These are phyloP conservation scores for Cylindricascospora bacillispora DNA, from an alignment of 1,139 yeast genomes.

Conservation along the genomic window DNA sequence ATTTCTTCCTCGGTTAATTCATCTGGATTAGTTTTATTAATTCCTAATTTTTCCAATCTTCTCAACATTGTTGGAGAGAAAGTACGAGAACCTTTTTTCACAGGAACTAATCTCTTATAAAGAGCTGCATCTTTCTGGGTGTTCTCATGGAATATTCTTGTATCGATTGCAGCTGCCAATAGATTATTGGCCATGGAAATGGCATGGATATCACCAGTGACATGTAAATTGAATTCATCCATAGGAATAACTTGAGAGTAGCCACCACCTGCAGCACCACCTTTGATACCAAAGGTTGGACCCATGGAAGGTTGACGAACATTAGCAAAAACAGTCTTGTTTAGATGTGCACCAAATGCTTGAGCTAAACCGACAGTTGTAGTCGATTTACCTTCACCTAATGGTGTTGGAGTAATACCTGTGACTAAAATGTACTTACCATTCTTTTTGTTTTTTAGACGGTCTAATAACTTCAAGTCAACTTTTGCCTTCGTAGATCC, in stretches of 20 bases:
- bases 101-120: slow-evolving; percentile 59
- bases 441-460: slow-evolving; percentile 46
- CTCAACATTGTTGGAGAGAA: slow-evolving; percentile 58
- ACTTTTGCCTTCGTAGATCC: slow-evolving; percentile 72
- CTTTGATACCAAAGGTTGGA: slow-evolving; percentile 78
- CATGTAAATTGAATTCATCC: slow-evolving; percentile 80
- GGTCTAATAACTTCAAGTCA: slow-evolving; percentile 43
- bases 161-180: slow-evolving; percentile 73
- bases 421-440: slow-evolving; percentile 65
- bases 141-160: slow-evolving; percentile 69
- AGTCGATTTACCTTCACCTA: slow-evolving; percentile 75
- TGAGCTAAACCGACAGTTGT: slow-evolving; percentile 72
- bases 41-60: slow-evolving; percentile 52
- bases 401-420: slow-evolving; percentile 74
- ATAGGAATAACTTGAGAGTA: slow-evolving; percentile 76
- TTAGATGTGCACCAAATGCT: slow-evolving; percentile 66
- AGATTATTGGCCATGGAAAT: slow-evolving; percentile 70
- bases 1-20: slow-evolving; percentile 56
- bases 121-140: slow-evolving; percentile 57
- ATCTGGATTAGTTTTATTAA: slow-evolving; percentile 54
- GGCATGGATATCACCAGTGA: slow-evolving; percentile 79
- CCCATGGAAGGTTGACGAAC: slow-evolving; percentile 85
- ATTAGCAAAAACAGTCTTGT: slow-evolving; percentile 58
- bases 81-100: slow-evolving; percentile 48
- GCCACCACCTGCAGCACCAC: slow-evolving; percentile 88